Conservation (phyloP, 257 asterid genomes). For the Lycium ferocissimum region DNA sequence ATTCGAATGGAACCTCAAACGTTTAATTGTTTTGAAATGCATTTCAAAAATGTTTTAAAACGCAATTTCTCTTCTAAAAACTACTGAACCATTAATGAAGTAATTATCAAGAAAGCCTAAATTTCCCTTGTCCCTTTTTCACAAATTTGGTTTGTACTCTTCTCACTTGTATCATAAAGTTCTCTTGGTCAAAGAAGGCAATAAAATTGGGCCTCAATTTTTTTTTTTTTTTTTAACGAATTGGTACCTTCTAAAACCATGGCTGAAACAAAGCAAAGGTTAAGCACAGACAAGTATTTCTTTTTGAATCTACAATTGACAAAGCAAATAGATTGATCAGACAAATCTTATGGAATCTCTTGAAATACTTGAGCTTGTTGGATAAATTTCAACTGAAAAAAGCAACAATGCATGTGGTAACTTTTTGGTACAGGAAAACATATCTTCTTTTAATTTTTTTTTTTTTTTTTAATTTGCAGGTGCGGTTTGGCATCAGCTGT, state of each 20-base stretch:
- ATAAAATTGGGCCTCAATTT: not conserved
- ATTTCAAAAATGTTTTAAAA: not conserved
- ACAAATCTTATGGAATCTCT: constrained; percentile 2
- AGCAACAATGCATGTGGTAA: not conserved
- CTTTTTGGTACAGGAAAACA: constrained; percentile 21
- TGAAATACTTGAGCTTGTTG: not conserved
- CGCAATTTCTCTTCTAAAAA: too few species aligned
- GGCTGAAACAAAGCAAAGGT: not conserved
- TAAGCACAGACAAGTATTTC: not conserved
- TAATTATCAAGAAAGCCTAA: not conserved
- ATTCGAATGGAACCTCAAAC: not conserved
- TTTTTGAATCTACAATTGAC: not conserved
- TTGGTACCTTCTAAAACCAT: not conserved
- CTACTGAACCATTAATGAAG: not conserved
- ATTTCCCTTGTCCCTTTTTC: not conserved
- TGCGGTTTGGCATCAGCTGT: not conserved
- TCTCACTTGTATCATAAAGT: not conserved
- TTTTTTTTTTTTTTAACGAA: not conserved
- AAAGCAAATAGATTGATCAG: not conserved
- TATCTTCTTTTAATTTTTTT: not conserved
- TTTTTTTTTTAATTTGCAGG: not conserved
- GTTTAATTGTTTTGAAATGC: not conserved
- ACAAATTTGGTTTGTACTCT: not conserved
- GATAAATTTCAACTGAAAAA: constrained; percentile 4
- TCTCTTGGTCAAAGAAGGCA: too few species aligned